Percentiles rank a stretch among this genome's conserved stretches.
These are phyloP conservation scores for Apophysomyces variabilis DNA, from an alignment of 371 early-diverging fungal species.

Conservation along the genomic window DNA sequence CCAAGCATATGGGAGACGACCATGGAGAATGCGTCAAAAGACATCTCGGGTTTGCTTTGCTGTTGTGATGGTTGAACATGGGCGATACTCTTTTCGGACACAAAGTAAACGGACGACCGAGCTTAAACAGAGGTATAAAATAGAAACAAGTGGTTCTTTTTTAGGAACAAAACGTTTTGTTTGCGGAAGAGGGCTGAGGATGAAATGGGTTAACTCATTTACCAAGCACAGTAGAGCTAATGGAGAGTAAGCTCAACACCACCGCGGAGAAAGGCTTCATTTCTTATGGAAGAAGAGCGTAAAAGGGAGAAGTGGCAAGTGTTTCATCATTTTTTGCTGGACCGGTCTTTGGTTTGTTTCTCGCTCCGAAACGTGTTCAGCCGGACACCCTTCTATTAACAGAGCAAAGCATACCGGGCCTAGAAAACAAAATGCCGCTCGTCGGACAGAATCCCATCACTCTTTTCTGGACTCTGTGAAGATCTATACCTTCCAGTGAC, in stretches of 20 bases:
- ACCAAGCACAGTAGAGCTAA: conserved; percentile 7
- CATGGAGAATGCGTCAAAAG: conserved; percentile 30
- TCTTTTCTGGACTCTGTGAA: too few relatives aligned
- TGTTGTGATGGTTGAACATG: neutral
- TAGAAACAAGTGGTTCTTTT: neutral
- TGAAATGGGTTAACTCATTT: neutral
- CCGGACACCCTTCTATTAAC: too few relatives aligned
- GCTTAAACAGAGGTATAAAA: conserved; percentile 12
- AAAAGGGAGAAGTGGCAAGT: neutral
- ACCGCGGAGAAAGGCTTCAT: conserved; percentile 1
- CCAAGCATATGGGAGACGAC: conserved; percentile 27
- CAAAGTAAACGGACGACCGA: conserved; percentile 29
- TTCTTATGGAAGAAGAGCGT: neutral
- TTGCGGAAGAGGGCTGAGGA: too few relatives aligned
- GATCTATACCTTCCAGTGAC: too few relatives aligned
- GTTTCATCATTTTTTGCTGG: neutral
- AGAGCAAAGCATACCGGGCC: neutral
- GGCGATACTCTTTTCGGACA: conserved; percentile 13
- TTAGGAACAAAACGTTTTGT: too few relatives aligned
- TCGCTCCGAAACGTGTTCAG: neutral
- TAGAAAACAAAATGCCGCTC: too few relatives aligned
- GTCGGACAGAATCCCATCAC: too few relatives aligned
- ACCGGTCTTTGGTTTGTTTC: conserved; percentile 1
- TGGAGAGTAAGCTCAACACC: conserved; percentile 11
- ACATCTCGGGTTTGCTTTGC: conserved; percentile 16